Percentiles rank a stretch among this genome's conserved stretches.
phyloP scores from a whole-genome alignment of 2,329 filamentous ascomycete genomes.

The Alternaria consortialis region DNA sequence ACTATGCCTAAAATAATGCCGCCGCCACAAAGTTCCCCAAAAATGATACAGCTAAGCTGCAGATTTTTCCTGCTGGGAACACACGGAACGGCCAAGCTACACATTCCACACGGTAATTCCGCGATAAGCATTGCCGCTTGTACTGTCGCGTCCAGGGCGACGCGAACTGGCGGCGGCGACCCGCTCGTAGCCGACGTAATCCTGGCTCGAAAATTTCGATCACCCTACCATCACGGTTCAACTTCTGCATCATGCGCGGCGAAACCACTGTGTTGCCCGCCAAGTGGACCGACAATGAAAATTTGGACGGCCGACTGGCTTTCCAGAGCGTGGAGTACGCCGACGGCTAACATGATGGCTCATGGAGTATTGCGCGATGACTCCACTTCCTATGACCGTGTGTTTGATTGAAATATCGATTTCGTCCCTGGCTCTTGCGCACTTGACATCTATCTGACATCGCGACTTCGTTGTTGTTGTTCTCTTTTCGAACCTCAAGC shows the following conservation, averaged over 20 bases:
- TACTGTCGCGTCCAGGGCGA: constrained; percentile 16
- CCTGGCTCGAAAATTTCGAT: constrained; percentile 38
- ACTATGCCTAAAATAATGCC: constrained; percentile 20
- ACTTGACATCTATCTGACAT: constrained; percentile 25
- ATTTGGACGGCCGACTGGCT: constrained; percentile 36
- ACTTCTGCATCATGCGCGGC: constrained; percentile 26
- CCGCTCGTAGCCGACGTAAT: constrained; percentile 36
- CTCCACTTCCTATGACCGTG: constrained; percentile 23
- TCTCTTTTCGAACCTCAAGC: constrained; percentile 20
- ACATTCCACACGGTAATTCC: constrained; percentile 12
- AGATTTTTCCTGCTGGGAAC: constrained; percentile 37
- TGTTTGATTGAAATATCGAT: constrained; percentile 37
- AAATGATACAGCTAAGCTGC: constrained; percentile 27
- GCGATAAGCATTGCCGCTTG: constrained; percentile 10
- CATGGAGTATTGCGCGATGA: constrained; percentile 27
- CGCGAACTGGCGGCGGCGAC: constrained; percentile 24
- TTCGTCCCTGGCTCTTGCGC: constrained; percentile 21
- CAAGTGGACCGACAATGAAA: constrained; percentile 47
- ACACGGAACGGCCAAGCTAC: constrained; percentile 18
- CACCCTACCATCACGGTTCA: constrained; percentile 31
- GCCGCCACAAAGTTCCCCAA: constrained; percentile 27
- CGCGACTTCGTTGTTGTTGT: constrained; percentile 21
- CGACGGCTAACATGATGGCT: constrained; percentile 33
- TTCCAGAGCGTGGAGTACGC: constrained; percentile 38
- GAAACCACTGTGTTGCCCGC: constrained; percentile 26